A percentile compares a stretch with the other conserved stretches of the same genome.
These are phyloP conservation scores for Iris macrosiphon DNA, from an alignment of 106 monocot species.

Conservation along the genomic window DNA sequence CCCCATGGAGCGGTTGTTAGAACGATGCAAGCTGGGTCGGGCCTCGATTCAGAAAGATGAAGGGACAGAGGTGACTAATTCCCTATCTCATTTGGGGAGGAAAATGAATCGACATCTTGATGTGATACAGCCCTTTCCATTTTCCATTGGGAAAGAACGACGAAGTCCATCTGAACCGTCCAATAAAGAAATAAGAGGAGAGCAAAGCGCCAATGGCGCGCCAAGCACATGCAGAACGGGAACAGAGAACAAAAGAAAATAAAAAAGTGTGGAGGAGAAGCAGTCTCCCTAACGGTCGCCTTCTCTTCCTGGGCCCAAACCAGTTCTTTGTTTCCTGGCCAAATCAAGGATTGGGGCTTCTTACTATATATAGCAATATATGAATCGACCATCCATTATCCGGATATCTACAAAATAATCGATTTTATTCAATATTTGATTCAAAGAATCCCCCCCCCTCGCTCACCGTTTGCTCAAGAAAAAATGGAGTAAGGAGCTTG, in stretches of 20 bases:
- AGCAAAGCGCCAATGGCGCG: background rate
- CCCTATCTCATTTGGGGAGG: slow-evolving; percentile 3
- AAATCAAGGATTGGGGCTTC: slow-evolving; percentile 7
- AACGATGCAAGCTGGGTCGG: too few species aligned
- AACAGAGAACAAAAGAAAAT: background rate
- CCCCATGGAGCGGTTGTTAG: too few species aligned
- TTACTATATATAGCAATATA: slow-evolving; percentile 3
- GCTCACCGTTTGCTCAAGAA: too few species aligned
- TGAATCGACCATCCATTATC: background rate
- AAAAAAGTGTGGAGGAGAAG: too few species aligned
- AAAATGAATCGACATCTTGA: slow-evolving; percentile 2
- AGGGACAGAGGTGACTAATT: background rate
- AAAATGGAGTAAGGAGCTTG: too few species aligned
- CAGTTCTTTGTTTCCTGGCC: slow-evolving; percentile 3
- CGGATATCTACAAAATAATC: too few species aligned
- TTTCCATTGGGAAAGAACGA: slow-evolving; percentile 23
- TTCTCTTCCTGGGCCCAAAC: too few species aligned
- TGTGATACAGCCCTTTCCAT: slow-evolving; percentile 19
- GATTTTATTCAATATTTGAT: too few species aligned
- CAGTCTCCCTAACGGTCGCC: too few species aligned
- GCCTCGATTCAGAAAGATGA: slow-evolving; percentile 9
- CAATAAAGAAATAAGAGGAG: slow-evolving; percentile 26
- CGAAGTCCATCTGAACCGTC: slow-evolving; percentile 19
- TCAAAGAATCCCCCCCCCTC: too few species aligned
- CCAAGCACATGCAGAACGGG: too few species aligned